phyloP scores from a whole-genome alignment of 345 rosid species.

The sweet orange (Citrus sinensis) region DVS_A1.0 CM039161.1:13381501-13382000 shows the following conservation, averaged over 20 bases:
- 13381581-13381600: constrained; percentile 69
- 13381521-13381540: constrained; percentile 85
- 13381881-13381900: neutral
- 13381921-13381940: neutral
- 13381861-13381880: neutral
- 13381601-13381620: constrained; percentile 81
- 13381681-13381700: neutral
- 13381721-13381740: neutral
- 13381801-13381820: too few species aligned
- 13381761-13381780: neutral
- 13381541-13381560: constrained; percentile 50
- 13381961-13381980: neutral
- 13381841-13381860: too few species aligned
- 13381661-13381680: neutral
- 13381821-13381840: neutral
- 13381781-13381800: neutral
- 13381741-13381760: constrained; percentile 5
- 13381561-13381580: constrained; percentile 86
- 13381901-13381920: neutral
- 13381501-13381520: constrained; percentile 80
- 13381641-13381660: neutral
- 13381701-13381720: neutral
- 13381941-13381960: neutral
- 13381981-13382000: neutral
- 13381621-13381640: constrained; percentile 45